Base-by-base conservation (phyloP, 352 stramenopile genomes). In the Paralagenidium karlingii region DNA sequence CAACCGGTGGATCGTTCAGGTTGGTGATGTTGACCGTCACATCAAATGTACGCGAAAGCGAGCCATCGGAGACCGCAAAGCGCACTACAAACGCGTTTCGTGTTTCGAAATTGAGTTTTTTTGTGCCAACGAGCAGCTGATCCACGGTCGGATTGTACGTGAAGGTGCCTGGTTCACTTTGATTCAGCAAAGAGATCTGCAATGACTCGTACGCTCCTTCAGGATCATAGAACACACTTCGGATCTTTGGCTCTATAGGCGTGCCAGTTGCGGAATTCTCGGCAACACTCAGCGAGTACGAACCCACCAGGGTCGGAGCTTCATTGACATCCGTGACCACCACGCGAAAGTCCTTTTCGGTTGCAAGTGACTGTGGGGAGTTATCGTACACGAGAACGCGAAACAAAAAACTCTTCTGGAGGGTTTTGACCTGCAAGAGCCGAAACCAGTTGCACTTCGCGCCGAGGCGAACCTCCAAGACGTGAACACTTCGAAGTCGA, bases 311-410 rank as follows among this genome's bases (percentile, higher is more conserved):
- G 2, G 8, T 20, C 12, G 58, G 58, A 8, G 46, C 36, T 34
- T 68, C 58, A 26, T 68, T 68, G 8, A 68, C 34, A n/a, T 68
- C 53, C 24, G 49, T 48, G 4, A 64, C 43, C 3, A 16, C 38
- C 22, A 68, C 39, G 19, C 7, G 19, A 7, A 22, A 36, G 16
- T 22, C 7, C 8, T 20, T 8, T 36, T 36, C 16, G 7, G 8
- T 7, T 36, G 30, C 19, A 8, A 36, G 30, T 22, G 30, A 16
- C 30, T 36, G 16, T 7, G 30, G 7, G 19, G 30, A 36, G 16
- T 20, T 22, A 20, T 36, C 30, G 7, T 36, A 20, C 7, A 36
- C 30, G 19, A 20, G 22, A 36, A 36, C 30, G 8, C 7, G 19
- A 20, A 36, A 7, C 22, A 16, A 7, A 22, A 36, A 22, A 22